A percentile compares a stretch with the other conserved stretches of the same genome.
Evolutionary conservation across 495 filamentous ascomycete species (phyloP).

Genomic region (Endocarpon pusillum): DNA sequence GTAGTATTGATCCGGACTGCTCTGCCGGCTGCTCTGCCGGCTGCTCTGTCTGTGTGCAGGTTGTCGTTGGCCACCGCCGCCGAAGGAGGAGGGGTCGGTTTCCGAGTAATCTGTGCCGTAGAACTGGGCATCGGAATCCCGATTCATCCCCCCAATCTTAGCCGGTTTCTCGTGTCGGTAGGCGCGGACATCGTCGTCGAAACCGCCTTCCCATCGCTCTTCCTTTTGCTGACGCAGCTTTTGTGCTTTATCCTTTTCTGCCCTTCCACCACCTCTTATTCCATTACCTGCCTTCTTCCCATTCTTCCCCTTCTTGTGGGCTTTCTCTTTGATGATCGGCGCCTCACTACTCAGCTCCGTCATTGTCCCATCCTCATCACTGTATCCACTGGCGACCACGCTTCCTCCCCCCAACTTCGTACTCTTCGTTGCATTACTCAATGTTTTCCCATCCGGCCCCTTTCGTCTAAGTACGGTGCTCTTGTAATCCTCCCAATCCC

Average conservation of each 20-base stretch:
- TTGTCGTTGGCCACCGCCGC: background rate
- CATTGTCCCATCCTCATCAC: constrained; percentile 35
- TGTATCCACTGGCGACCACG: constrained; percentile 46
- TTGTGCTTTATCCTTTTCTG: constrained; percentile 22
- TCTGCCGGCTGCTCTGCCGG: background rate
- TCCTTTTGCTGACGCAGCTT: constrained; percentile 23
- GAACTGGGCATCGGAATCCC: constrained; percentile 45
- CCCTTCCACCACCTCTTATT: constrained; percentile 3
- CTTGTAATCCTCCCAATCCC: constrained; percentile 98
- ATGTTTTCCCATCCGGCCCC: constrained; percentile 69
- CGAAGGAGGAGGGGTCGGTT: background rate
- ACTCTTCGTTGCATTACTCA: constrained; percentile 62
- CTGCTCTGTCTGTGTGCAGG: background rate
- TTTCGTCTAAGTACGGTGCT: constrained; percentile 85
- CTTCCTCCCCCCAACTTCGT: constrained; percentile 69
- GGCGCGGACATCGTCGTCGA: constrained; percentile 54
- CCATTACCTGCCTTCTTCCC: constrained; percentile 22
- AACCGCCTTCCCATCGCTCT: constrained; percentile 36
- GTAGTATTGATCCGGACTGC: no score
- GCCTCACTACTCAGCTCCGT: constrained; percentile 28
- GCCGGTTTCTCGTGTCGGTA: constrained; percentile 56
- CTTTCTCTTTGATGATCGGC: constrained; percentile 19
- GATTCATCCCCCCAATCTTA: constrained; percentile 39
- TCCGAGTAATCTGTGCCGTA: constrained; percentile 4
- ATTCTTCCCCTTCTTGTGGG: constrained; percentile 27